phyloP scores from a whole-genome alignment of 352 stramenopile genomes.

The Phytophthora pisi region DNA sequence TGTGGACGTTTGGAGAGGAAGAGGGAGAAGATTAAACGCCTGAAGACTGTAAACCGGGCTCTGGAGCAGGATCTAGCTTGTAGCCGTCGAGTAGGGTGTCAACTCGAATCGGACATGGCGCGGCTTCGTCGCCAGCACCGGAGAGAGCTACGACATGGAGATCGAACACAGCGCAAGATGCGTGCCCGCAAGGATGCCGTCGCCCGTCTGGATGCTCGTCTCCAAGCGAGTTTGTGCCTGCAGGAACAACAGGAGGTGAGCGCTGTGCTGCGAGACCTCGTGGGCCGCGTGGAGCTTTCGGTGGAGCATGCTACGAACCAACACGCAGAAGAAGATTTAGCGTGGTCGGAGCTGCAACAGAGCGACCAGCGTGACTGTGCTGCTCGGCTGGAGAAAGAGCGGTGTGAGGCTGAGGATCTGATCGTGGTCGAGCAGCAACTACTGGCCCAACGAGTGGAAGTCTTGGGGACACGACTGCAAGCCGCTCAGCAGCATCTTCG shows the following conservation, averaged over 20 bases:
- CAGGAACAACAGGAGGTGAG: conserved; percentile 3
- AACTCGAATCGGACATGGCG: conserved; percentile 13
- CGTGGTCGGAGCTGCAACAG: not conserved
- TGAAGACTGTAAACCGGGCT: conserved; percentile 8
- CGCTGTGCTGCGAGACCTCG: conserved; percentile 5
- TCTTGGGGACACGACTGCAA: not conserved
- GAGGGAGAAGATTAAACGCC: conserved; percentile 11
- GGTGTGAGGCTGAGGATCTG: not conserved
- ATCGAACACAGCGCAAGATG: not conserved
- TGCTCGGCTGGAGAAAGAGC: not conserved
- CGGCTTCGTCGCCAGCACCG: conserved; percentile 11
- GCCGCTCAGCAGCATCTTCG: not conserved
- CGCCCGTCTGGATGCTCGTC: not conserved
- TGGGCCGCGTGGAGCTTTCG: conserved; percentile 17
- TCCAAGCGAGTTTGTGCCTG: not conserved
- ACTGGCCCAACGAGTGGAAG: not conserved
- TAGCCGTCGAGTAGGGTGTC: conserved; percentile 12
- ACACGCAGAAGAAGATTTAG: conserved; percentile 1
- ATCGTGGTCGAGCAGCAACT: not conserved
- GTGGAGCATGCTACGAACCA: not conserved
- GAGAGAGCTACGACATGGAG: conserved; percentile 3
- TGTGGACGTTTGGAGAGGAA: not conserved
- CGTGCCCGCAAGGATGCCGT: not conserved
- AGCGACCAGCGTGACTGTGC: not conserved
- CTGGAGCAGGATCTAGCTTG: conserved; percentile 11